Evolutionary conservation across 2,329 filamentous ascomycete species (phyloP).

Genomic region (Venturia nashicola): DNA sequence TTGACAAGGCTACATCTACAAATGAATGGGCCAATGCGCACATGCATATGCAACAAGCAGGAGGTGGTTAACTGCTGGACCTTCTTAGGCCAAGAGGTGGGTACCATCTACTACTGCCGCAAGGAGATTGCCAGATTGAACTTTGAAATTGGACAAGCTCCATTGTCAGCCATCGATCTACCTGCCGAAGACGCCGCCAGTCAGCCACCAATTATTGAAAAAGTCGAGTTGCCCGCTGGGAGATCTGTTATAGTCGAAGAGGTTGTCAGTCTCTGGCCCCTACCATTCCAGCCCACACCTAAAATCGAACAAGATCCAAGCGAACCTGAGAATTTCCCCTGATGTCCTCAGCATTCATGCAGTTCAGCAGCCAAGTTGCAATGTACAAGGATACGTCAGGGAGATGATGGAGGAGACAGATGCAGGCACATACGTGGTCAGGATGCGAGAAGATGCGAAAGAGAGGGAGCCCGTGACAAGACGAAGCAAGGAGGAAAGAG

Average conservation of each 20-base stretch:
- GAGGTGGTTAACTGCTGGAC: slow-evolving; percentile 41
- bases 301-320: slow-evolving; percentile 88
- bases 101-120: slow-evolving; percentile 86
- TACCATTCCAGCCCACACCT: slow-evolving; percentile 22
- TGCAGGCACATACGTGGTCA: neutral
- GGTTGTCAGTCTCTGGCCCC: neutral
- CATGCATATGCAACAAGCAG: neutral
- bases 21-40: neutral
- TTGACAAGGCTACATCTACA: neutral
- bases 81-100: slow-evolving; percentile 75
- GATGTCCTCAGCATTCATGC: slow-evolving; percentile 95
- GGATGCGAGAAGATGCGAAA: neutral
- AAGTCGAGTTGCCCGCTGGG: no score
- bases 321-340: slow-evolving; percentile 71
- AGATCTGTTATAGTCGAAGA: no score
- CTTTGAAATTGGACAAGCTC: slow-evolving; percentile 53
- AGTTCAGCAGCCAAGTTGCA: slow-evolving; percentile 95
- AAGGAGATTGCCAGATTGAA: slow-evolving; percentile 55
- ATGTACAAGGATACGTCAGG: slow-evolving; percentile 61
- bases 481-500: neutral
- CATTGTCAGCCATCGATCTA: neutral
- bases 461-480: neutral
- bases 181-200: neutral
- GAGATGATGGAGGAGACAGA: neutral
- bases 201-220: no score